phyloP scores from a whole-genome alignment of 305 asterid species.

The Fraxinus paxiana region DNA sequence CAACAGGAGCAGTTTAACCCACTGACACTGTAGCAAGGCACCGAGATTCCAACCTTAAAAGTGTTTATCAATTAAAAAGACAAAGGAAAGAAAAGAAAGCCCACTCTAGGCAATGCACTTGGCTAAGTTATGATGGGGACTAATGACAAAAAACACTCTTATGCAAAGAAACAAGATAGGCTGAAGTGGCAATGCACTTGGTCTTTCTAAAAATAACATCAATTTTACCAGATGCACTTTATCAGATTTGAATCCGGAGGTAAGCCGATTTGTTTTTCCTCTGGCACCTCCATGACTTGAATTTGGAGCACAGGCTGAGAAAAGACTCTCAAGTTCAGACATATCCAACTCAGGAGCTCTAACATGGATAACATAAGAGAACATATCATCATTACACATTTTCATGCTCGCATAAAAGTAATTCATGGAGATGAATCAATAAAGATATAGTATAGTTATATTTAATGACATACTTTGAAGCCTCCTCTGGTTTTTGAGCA shows the following conservation, averaged over 20 bases:
- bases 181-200: background rate
- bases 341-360: constrained; percentile 81
- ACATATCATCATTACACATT: constrained; percentile 14
- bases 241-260: constrained; percentile 51
- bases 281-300: constrained; percentile 36
- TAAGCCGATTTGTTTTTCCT: constrained; percentile 38
- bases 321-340: constrained; percentile 81
- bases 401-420: constrained; percentile 14
- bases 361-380: constrained; percentile 25
- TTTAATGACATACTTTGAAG: constrained; percentile 52
- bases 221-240: constrained; percentile 74
- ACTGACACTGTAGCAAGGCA: background rate
- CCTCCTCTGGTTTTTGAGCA: constrained; percentile 67
- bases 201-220: background rate
- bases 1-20: background rate
- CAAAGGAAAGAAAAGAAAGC: background rate
- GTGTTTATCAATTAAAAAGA: background rate
- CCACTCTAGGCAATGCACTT: background rate
- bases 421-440: background rate
- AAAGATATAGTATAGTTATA: constrained; percentile 4
- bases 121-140: background rate
- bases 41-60: background rate
- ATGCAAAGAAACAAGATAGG: background rate
- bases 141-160: background rate
- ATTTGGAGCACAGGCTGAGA: constrained; percentile 54